Base-by-base conservation (phyloP, 2,329 filamentous ascomycete species). In the Lizonia empirigonia region DNA sequence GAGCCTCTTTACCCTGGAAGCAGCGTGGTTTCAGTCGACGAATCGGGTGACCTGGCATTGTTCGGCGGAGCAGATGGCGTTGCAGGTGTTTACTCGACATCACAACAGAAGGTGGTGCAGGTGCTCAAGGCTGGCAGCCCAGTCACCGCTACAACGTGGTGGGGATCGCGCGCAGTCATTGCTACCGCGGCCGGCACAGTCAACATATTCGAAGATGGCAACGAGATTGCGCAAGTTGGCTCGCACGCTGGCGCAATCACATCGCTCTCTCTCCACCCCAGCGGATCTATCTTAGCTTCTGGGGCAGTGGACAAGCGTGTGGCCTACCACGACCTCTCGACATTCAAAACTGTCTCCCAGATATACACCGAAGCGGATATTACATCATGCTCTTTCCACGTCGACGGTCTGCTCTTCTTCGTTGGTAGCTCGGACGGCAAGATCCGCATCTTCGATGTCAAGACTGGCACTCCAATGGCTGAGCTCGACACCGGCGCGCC, bases 391-490 rank as follows among this genome's bases (percentile, higher is more conserved):
- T 84, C 88, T 26, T 97, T 99, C 81, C 94, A 99, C 71, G 94
- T 95, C 6, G 94, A 99, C 69, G 94, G 94, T n/a, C 90, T 97
- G 70, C 82, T 99, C 5, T 85, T 97, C 63, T 93, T 91, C 30
- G 89, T 88, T 2, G 94, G 93, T 56, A 89, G 88, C n/a, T 78
- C 78, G 8, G 82, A 88, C 39, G 91, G 91, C 35, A 85, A 91
- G 50, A 88, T 99, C 71, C 90, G 92, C 72, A 83, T 99, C 44
- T 97, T 89, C 76, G 89, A 96, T 74, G 87, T 91, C 61, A 92
- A 89, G 73, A 89, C 84, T 0, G 88, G 91, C 29, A 83, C 87
- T 53, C 82, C 85, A 59, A 90, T 90, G 22, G 90, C 90, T 22
- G 85, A 84, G 47, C 96, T 95, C 73, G 78, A 80, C 7, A 74